Percentiles rank a stretch among this genome's conserved stretches.
These are phyloP conservation scores for Xylaria sp. DNA, from an alignment of 2,329 filamentous ascomycete genomes.

Conservation along the genomic window DNA sequence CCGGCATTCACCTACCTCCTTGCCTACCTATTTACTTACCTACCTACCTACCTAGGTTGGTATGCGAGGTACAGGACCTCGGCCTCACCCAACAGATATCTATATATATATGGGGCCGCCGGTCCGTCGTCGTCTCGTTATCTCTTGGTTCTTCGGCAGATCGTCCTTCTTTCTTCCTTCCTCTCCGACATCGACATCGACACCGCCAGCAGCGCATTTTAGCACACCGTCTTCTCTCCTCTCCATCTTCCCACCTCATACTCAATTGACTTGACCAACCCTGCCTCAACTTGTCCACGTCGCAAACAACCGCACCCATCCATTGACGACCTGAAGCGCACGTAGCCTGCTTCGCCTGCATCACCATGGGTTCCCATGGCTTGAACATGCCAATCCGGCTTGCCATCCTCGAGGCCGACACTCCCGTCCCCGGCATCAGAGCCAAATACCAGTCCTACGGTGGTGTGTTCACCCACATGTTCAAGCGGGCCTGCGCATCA, in stretches of 20 bases:
- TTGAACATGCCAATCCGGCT: conserved; percentile 70
- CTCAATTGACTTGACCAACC: conserved; percentile 6
- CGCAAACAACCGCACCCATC: neutral
- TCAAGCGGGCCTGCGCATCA: conserved; percentile 63
- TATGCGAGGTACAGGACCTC: no score
- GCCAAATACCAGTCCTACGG: conserved; percentile 77
- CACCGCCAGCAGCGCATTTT: neutral
- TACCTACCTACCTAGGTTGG: neutral
- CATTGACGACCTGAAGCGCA: neutral
- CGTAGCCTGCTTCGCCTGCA: neutral
- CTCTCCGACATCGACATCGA: conserved; percentile 2
- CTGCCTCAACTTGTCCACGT: neutral
- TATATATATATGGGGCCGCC: conserved; percentile 23
- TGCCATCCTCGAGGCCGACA: conserved; percentile 90
- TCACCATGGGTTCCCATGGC: conserved; percentile 47
- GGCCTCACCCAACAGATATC: neutral
- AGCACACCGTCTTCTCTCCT: neutral
- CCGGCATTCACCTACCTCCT: neutral
- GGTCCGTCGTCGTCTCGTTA: conserved; percentile 17
- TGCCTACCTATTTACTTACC: neutral
- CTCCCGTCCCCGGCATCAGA: conserved; percentile 71
- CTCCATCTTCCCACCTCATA: neutral
- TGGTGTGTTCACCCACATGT: conserved; percentile 72
- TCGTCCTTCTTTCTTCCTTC: neutral
- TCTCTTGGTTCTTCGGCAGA: conserved; percentile 3